Conservation (phyloP, 441 rosid species). For the Melastoma candidum region DNA sequence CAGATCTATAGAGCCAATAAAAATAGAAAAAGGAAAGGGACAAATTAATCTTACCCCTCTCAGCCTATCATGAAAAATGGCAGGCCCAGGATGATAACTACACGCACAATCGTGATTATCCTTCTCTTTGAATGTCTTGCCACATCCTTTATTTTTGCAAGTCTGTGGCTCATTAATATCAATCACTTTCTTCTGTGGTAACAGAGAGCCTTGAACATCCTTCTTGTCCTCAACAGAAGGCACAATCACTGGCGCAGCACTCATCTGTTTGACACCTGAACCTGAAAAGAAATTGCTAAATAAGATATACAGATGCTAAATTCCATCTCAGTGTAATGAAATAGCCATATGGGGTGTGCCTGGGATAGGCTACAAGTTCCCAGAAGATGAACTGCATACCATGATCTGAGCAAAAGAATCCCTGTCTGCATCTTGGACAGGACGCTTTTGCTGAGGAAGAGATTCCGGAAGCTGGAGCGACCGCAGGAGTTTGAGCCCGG, state of each 20-base stretch:
- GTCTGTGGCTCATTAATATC: constrained; percentile 65
- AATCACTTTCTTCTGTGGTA: constrained; percentile 38
- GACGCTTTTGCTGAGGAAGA: constrained; percentile 42
- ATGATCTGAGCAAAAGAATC: constrained; percentile 96
- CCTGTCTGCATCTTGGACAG: constrained; percentile 81
- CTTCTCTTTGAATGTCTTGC: constrained; percentile 68
- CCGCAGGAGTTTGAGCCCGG: constrained; percentile 24
- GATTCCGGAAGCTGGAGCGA: constrained; percentile 26
- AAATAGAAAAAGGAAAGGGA: background rate
- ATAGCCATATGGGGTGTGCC: too few species aligned
- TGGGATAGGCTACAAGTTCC: too few species aligned
- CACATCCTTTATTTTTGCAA: constrained; percentile 82
- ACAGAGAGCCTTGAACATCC: constrained; percentile 15
- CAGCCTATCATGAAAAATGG: constrained; percentile 77
- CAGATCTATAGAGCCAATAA: background rate
- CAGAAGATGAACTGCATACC: constrained; percentile 30
- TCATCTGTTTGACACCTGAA: constrained; percentile 40
- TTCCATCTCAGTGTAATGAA: too few species aligned
- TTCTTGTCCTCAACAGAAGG: constrained; percentile 26
- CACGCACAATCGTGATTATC: constrained; percentile 84
- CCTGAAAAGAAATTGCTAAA: constrained; percentile 26
- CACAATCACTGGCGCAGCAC: constrained; percentile 13
- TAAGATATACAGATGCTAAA: background rate
- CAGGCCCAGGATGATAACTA: constrained; percentile 88
- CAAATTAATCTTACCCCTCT: constrained; percentile 47